Conservation (phyloP, 805 yeast species). For the Kuraishia floccosa region DNA sequence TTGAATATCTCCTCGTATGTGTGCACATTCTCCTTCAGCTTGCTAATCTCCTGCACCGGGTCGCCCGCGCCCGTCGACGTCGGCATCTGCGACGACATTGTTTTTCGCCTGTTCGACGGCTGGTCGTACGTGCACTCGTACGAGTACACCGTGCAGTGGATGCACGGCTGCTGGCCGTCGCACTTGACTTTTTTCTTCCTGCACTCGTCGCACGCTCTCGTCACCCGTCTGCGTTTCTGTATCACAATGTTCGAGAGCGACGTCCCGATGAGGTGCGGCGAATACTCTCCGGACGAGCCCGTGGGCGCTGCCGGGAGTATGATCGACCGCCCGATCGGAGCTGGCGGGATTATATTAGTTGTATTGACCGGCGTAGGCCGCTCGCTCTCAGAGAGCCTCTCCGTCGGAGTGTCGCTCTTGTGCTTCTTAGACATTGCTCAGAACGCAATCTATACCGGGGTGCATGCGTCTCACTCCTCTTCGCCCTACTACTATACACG, state of each 20-base stretch:
- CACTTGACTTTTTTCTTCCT: conserved; percentile 70
- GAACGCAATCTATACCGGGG: no score
- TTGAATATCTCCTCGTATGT: no score
- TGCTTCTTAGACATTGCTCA: neutral
- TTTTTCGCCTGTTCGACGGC: conserved; percentile 47
- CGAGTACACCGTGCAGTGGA: conserved; percentile 78
- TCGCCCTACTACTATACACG: no score
- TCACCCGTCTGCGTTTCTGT: conserved; percentile 50
- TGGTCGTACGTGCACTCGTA: conserved; percentile 80
- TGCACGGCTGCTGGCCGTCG: conserved; percentile 71
- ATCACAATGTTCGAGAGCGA: neutral
- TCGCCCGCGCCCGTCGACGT: no score
- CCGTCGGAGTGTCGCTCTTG: neutral
- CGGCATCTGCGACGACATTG: no score
- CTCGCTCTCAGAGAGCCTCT: neutral
- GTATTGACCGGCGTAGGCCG: neutral
- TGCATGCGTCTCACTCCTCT: no score
- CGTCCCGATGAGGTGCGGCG: no score
- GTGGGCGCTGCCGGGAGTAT: neutral
- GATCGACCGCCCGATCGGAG: neutral
- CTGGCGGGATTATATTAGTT: neutral
- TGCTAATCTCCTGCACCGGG: no score
- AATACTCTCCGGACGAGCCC: no score
- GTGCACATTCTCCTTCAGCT: no score
- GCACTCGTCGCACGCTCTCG: conserved; percentile 69